Percentiles rank a stretch among this genome's conserved stretches.
phyloP scores from a whole-genome alignment of 1,284 basidiomycete genomes.

The Xerocomus minutiporus region DNA sequence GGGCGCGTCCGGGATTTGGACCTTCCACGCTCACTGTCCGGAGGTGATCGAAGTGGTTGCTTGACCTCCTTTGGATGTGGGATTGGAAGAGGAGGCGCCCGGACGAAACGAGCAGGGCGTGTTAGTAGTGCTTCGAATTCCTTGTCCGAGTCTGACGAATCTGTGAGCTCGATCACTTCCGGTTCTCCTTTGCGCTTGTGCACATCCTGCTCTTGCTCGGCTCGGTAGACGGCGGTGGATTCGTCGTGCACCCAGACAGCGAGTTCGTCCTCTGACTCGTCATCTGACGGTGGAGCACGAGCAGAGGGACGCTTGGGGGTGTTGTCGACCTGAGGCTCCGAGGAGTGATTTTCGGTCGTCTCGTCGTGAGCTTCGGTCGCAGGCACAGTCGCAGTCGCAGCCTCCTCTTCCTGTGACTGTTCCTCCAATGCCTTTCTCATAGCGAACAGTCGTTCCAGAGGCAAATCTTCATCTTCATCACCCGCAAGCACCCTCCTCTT shows the following conservation, averaged over 20 bases:
- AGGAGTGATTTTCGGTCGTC: conserved; percentile 21
- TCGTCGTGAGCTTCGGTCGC: conserved; percentile 2
- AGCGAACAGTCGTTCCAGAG: conserved; percentile 13
- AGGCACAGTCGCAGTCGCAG: conserved; percentile 3
- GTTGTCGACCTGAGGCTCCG: conserved; percentile 21
- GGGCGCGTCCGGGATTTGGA: conserved; percentile 9
- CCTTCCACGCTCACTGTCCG: conserved; percentile 15
- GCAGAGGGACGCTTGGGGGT: conserved; percentile 18
- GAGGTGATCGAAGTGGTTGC: conserved; percentile 17
- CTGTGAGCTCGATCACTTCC: conserved; percentile 37
- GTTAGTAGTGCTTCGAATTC: conserved; percentile 29
- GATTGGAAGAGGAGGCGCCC: conserved; percentile 8
- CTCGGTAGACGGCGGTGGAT: conserved; percentile 30
- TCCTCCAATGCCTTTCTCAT: conserved; percentile 19
- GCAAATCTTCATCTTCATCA: conserved; percentile 34
- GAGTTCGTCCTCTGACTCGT: conserved; percentile 46
- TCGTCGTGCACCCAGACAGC: conserved; percentile 41
- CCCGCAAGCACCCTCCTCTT: conserved; percentile 45
- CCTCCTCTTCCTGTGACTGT: conserved; percentile 20
- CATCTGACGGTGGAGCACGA: conserved; percentile 10
- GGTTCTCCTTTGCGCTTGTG: conserved; percentile 11
- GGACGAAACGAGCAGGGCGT: conserved; percentile 20
- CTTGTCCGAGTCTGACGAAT: conserved; percentile 29
- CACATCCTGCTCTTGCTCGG: conserved; percentile 8
- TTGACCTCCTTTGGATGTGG: conserved; percentile 1